phyloP scores from a whole-genome alignment of 1,284 basidiomycete genomes.

The Psilocybe mexicana region DNA sequence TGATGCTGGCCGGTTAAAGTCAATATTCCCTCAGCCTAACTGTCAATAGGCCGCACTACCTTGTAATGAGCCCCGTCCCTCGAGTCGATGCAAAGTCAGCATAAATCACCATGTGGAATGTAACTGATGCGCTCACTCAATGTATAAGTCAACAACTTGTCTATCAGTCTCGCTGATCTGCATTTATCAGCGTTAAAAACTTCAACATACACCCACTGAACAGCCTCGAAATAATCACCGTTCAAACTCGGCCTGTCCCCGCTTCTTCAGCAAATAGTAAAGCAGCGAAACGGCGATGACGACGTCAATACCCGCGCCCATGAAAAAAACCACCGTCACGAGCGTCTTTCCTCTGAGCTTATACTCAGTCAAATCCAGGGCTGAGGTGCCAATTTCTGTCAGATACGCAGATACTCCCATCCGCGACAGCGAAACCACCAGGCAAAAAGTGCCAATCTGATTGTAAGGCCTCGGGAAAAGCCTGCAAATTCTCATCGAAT shows the following conservation, averaged over 20 bases:
- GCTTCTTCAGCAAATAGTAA: conserved; percentile 23
- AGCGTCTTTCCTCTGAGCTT: conserved; percentile 23
- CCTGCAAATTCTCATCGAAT: conserved; percentile 22
- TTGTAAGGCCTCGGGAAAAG: conserved; percentile 21
- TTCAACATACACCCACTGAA: not conserved
- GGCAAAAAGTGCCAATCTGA: conserved; percentile 24
- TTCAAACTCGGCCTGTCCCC: not conserved
- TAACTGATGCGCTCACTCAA: conserved; percentile 19
- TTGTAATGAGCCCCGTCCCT: not conserved
- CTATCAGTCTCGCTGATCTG: conserved; percentile 23
- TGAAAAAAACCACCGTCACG: conserved; percentile 22
- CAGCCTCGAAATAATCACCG: not conserved
- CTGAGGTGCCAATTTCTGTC: conserved; percentile 16
- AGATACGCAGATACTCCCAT: conserved; percentile 22
- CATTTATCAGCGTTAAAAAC: not conserved
- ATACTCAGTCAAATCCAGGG: conserved; percentile 16
- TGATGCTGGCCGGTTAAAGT: conserved; percentile 7
- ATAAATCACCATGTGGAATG: not conserved
- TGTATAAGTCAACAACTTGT: conserved; percentile 27
- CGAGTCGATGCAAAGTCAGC: not conserved
- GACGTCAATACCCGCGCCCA: conserved; percentile 26
- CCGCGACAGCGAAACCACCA: conserved; percentile 19
- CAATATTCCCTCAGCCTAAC: not conserved
- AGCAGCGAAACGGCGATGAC: conserved; percentile 26
- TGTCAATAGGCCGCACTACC: not conserved